Conservation (phyloP, 2,329 filamentous ascomycete genomes). For the Coniochaeta ligniaria region DNA sequence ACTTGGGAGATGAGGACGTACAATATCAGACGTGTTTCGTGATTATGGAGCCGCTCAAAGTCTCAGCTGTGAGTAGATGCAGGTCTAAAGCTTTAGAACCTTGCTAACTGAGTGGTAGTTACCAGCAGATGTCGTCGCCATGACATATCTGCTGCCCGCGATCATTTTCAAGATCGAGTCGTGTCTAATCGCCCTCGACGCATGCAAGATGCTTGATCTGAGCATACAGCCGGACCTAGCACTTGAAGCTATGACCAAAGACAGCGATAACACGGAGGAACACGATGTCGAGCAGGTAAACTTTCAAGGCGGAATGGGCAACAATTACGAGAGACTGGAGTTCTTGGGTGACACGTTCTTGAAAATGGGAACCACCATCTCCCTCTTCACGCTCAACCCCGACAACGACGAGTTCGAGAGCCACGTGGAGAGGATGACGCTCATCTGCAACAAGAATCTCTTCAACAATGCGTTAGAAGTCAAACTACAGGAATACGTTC, state of each 20-base stretch:
- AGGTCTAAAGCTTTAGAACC: background rate
- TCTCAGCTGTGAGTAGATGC: slow-evolving; percentile 60
- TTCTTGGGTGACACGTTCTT: slow-evolving; percentile 91
- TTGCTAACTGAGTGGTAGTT: slow-evolving; percentile 41
- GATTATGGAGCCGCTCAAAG: slow-evolving; percentile 66
- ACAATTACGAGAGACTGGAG: slow-evolving; percentile 91
- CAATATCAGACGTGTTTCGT: slow-evolving; percentile 50
- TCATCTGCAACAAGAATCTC: slow-evolving; percentile 88
- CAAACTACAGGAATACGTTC: slow-evolving; percentile 65
- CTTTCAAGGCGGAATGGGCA: slow-evolving; percentile 79
- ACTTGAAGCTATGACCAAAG: slow-evolving; percentile 86
- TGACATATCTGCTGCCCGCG: slow-evolving; percentile 71
- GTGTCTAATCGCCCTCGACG: slow-evolving; percentile 72
- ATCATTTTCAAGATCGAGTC: slow-evolving; percentile 80
- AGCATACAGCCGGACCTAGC: slow-evolving; percentile 59
- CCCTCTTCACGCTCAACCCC: slow-evolving; percentile 70
- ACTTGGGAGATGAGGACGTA: slow-evolving; percentile 38
- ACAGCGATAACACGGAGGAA: slow-evolving; percentile 78
- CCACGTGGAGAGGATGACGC: slow-evolving; percentile 83
- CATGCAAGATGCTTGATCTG: slow-evolving; percentile 58
- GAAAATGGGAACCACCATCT: slow-evolving; percentile 91
- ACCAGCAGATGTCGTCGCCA: slow-evolving; percentile 60
- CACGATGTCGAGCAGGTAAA: slow-evolving; percentile 61
- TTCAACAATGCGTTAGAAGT: slow-evolving; percentile 67
- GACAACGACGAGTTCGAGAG: slow-evolving; percentile 78